Base-by-base conservation (phyloP, 2,329 filamentous ascomycete genomes). In the Fusarium sp. region DNA sequence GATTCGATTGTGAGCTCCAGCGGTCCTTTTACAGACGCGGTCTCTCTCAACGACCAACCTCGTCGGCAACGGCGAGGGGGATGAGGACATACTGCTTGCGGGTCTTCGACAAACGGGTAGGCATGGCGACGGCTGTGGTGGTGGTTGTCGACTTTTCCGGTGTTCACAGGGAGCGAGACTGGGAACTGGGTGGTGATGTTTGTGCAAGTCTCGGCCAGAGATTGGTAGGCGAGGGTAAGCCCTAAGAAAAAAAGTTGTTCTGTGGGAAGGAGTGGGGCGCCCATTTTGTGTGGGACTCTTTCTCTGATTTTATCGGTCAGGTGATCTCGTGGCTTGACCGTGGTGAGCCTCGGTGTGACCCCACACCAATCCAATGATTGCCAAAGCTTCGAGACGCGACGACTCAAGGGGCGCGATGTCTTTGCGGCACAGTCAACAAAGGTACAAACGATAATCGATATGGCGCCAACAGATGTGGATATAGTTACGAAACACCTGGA, bases 81-180 rank as follows among this genome's bases (percentile, higher is more conserved):
- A 51, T 55, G 49, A 67, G 57, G 72, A 87, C 87, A 73, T 88
- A 89, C 86, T 88, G 88, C 86, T 91, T 91, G 82, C 88, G 84
- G 80, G 88, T 91, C 82, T 90, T 89, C 76, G 84, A 85, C 72
- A 88, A 83, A 79, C 88, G 83, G 80, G 88, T 90, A 87, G 88
- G 88, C 88, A 88, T 88, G 77, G 79, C 83, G 82, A 78, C 78
- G 78, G 76, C 74, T 74, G 74, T 73, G 73, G 73, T 78, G 74
- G 23, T 75, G 77, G 75, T 77, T 76, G 76, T 59, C 56, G 56
- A 59, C 75, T 78, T 76, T 74, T 75, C 74, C 74, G 71, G 65
- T 73, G 67, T 71, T 71, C 73, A 70, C 61, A 54, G 62, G 59
- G 71, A 72, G 72, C 65, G 72, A 70, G 68, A 66, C 70, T 71